Evolutionary conservation across 441 rosid genomes (phyloP).

Genomic region (Manihot esculenta): DNA sequence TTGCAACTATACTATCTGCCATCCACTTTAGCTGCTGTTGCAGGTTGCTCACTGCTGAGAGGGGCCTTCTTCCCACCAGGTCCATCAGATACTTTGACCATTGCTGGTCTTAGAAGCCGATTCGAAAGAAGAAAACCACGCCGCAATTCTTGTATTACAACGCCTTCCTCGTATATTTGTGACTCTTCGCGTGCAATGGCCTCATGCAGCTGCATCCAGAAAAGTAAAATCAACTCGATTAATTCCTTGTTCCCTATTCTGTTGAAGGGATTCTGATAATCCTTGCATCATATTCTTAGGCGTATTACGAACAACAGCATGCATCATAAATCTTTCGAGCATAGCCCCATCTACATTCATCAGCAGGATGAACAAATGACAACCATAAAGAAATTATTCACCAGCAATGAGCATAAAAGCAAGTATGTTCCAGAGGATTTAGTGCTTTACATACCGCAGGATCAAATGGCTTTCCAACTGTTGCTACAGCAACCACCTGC

Average conservation of each 20-base stretch:
- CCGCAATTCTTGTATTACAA: slow-evolving; percentile 58
- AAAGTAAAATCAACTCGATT: background rate
- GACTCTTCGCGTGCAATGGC: slow-evolving; percentile 76
- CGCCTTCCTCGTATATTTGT: slow-evolving; percentile 56
- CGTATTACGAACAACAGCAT: background rate
- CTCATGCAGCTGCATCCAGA: slow-evolving; percentile 61
- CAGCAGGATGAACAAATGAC: background rate
- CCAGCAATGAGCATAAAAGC: too few species aligned
- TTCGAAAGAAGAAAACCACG: slow-evolving; percentile 74
- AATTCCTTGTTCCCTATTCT: background rate
- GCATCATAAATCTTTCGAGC: background rate
- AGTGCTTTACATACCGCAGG: slow-evolving; percentile 52
- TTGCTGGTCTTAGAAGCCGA: slow-evolving; percentile 70
- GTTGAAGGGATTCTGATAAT: background rate
- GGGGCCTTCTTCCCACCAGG: slow-evolving; percentile 46
- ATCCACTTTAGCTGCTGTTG: slow-evolving; percentile 42
- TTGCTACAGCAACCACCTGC: slow-evolving; percentile 62
- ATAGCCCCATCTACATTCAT: background rate
- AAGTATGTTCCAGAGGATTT: background rate
- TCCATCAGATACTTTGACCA: slow-evolving; percentile 80
- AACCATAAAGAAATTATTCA: background rate
- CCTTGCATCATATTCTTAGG: background rate
- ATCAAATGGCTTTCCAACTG: slow-evolving; percentile 84
- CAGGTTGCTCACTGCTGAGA: slow-evolving; percentile 32
- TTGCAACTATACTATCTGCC: slow-evolving; percentile 22